Conservation (phyloP, 2,329 filamentous ascomycete genomes). For the Aureobasidium subglaciale region DNA sequence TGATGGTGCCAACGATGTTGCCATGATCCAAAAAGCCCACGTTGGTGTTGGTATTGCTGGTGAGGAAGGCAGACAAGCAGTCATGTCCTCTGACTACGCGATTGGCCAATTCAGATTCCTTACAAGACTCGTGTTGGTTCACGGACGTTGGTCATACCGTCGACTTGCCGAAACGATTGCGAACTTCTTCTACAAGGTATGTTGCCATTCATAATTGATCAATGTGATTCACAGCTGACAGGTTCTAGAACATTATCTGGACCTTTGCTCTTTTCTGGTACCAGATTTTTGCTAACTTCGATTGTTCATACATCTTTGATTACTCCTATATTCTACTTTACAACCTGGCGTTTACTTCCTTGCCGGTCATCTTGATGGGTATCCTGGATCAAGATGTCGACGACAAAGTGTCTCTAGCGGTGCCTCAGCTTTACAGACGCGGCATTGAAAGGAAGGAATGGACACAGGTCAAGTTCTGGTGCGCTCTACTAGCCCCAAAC, state of each 20-base stretch:
- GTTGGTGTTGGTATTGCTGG: conserved; percentile 95
- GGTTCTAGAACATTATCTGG: conserved; percentile 80
- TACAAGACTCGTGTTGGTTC: conserved; percentile 76
- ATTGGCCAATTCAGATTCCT: conserved; percentile 91
- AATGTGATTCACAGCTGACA: not conserved
- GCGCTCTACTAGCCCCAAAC: conserved; percentile 31
- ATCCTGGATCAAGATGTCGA: conserved; percentile 95
- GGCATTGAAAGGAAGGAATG: conserved; percentile 95
- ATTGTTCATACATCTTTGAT: conserved; percentile 94
- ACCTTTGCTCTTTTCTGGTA: conserved; percentile 96
- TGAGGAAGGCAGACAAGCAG: conserved; percentile 84
- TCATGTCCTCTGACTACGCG: conserved; percentile 94
- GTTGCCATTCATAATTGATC: conserved; percentile 16
- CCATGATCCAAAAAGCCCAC: conserved; percentile 96
- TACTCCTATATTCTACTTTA: conserved; percentile 96
- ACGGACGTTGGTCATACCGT: conserved; percentile 94
- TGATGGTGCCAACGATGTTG: conserved; percentile 91
- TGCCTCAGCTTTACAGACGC: conserved; percentile 89
- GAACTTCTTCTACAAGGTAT: conserved; percentile 97
- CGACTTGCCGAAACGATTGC: conserved; percentile 87
- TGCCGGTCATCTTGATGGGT: conserved; percentile 92
- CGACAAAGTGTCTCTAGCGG: conserved; percentile 85
- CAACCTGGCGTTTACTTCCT: conserved; percentile 92
- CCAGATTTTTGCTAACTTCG: conserved; percentile 90
- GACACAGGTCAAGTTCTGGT: conserved; percentile 97